Evolutionary conservation across 768 basidiomycete genomes (phyloP), one percentile per base, ranked within the genome.

Genomic region (Daedaleopsis nitida): DNA sequence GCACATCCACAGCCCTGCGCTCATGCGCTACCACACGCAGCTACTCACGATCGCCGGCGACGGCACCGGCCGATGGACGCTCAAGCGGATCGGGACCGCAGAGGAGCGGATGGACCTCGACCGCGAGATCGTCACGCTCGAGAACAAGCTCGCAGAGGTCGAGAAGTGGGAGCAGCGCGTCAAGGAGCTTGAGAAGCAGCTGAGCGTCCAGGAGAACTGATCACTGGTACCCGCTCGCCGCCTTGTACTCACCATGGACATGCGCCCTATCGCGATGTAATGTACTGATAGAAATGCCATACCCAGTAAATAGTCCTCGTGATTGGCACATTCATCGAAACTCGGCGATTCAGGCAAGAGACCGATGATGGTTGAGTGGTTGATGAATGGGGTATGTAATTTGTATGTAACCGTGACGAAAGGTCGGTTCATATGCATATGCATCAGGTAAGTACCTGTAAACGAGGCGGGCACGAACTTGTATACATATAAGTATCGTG

Each of bases 11-110:
- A 88, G 96, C 13, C 95, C 94, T 0, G 88, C 91, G 0, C 76
- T 98, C 60, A 84, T 86, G 68, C 94, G 91, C 71, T 96, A 97
- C 71, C 96, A 98, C 73, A 91, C 86, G 4, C 89, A 91, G 51
- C 81, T 96, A 27, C 81, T 98, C 17, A 91, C 91, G 0, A 78
- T 98, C 14, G 76, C 80, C 8, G 93, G 94, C 9, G 89, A 91
- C 51, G 83, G 81, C 1, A 80, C 86, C 0, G 88, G 87, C 1
- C 73, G 79, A 56, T 94, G 92, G 91, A 85, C 84, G 34, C 80
- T 92, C 5, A 78, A 83, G 4, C 82, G 83, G 9, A 83, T 94
- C 38, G 88, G 90, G 12, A 88, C 88, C 2, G 85, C 81, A 1
- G 88, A 88, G 73, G 89, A 90, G 76, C 80, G 84, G 16, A 79